Percentiles rank a stretch among this genome's conserved stretches.
phyloP scores from a whole-genome alignment of 73 alveolate genomes.

The Uronychia setigera region DNA sequence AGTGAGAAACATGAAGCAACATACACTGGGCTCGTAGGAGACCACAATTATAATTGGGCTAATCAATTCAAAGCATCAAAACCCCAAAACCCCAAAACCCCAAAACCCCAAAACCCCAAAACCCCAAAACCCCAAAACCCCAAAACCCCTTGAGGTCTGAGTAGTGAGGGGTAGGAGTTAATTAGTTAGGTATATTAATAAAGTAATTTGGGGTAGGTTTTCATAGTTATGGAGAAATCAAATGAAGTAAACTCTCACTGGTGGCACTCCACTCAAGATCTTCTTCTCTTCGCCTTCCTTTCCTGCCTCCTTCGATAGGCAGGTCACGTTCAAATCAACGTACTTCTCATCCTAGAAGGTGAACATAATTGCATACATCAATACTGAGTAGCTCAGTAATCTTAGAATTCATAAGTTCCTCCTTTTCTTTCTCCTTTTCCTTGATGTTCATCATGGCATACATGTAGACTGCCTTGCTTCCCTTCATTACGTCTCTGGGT shows the following conservation, averaged over 20 bases:
- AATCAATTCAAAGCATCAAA: constrained; percentile 29
- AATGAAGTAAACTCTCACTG: constrained; percentile 56
- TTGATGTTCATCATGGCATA: constrained; percentile 55
- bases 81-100: constrained; percentile 59
- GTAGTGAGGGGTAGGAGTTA: too few relatives aligned
- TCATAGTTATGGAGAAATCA: too few relatives aligned
- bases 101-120: too few relatives aligned
- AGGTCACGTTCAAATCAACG: constrained; percentile 83
- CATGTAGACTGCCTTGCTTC: constrained; percentile 76
- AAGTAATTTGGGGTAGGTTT: too few relatives aligned
- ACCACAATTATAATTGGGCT: constrained; percentile 57
- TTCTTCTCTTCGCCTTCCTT: constrained; percentile 53
- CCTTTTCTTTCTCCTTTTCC: constrained; percentile 77
- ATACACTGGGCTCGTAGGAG: constrained; percentile 83
- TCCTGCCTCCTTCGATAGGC: constrained; percentile 15
- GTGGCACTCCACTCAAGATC: constrained; percentile 67
- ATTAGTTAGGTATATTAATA: too few relatives aligned
- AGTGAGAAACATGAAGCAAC: constrained; percentile 88
- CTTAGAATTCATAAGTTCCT: constrained; percentile 62
- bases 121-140: too few relatives aligned
- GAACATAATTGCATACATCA: constrained; percentile 19
- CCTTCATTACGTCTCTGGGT: constrained; percentile 78
- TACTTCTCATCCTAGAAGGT: constrained; percentile 31
- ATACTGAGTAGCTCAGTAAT: constrained; percentile 56
- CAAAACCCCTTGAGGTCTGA: too few relatives aligned